Percentiles rank a stretch among this genome's conserved stretches.
Evolutionary conservation across 345 rosid species (phyloP).

Genomic region (Gossypium raimondii): DNA sequence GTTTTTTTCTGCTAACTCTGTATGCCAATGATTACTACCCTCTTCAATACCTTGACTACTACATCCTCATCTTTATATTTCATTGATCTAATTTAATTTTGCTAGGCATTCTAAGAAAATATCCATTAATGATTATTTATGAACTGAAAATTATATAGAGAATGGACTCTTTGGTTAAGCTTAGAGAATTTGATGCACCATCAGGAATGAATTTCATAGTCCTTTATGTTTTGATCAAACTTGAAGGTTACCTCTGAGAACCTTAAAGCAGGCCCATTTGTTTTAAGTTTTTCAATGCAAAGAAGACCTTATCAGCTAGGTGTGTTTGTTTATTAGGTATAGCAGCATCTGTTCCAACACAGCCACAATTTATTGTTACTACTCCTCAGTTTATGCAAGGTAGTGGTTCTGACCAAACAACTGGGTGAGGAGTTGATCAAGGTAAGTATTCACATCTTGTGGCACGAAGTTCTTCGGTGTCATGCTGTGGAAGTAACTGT

Average conservation of each 20-base stretch:
- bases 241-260: neutral
- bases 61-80: neutral
- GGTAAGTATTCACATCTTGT: constrained; percentile 31
- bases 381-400: constrained; percentile 76
- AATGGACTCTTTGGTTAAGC: constrained; percentile 4
- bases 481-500: neutral
- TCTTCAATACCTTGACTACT: neutral
- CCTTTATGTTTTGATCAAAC: neutral
- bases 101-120: neutral
- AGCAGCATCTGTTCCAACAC: constrained; percentile 51
- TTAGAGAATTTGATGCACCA: neutral
- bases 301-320: constrained; percentile 10
- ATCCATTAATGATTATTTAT: neutral
- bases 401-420: constrained; percentile 76
- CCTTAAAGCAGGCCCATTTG: neutral
- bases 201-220: neutral
- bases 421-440: constrained; percentile 67
- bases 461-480: neutral
- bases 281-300: constrained; percentile 3
- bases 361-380: constrained; percentile 62
- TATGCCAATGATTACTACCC: neutral
- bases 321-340: constrained; percentile 34
- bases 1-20: neutral
- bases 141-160: neutral
- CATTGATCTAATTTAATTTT: neutral